Evolutionary conservation across 768 basidiomycete species (phyloP), one percentile per base, ranked within the genome.

Genomic region (Trametes cubensis): DNA sequence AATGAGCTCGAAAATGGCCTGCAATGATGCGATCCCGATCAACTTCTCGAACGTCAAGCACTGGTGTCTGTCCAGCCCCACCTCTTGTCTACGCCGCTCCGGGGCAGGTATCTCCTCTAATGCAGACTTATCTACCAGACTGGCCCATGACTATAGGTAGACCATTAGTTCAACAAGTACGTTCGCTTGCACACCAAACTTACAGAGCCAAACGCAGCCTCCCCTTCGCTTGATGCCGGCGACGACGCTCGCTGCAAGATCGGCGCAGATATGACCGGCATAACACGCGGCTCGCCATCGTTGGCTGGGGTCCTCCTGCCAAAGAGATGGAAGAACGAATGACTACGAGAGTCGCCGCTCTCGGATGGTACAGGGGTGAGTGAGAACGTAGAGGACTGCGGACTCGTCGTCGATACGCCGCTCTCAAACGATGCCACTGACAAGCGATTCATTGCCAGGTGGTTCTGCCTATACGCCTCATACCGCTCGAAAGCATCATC

Each of bases 1-100:
- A 66, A 98, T 96, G 55, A 98, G 81, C 76, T 99, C 96, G 67
- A 98, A 98, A 54, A 97, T 96, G 0, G 92, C 89, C 87, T 90
- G 34, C 10, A 10, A 34, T 30, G 34, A 6, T 34, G 4, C 11
- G 5, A 11, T 34, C 10, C 2, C 11, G 65, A 14, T 6, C 11
- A 25, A 49, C 15, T 3, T 25, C 26, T 26, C 25, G 20, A 6
- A 14, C 14, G 46, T 5, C 14, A 20, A 5, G 28, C 23, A 30
- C 57, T 17, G 40, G 38, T n/a, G 18, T 34, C 21, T 11, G 28
- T 28, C 28, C 3, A 42, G 10, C 58, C 76, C 55, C 62, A 88
- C 90, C 80, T 98, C 96, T 75, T 98, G 96, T 56, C 95, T 82
- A 61, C 86, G 88, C 47, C 95, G 81, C 72, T 98, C 96, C 23